Evolutionary conservation across 2,329 filamentous ascomycete species (phyloP), one percentile per base, ranked within the genome.

Genomic region (Berkeleyomyces rouxiae): DNA sequence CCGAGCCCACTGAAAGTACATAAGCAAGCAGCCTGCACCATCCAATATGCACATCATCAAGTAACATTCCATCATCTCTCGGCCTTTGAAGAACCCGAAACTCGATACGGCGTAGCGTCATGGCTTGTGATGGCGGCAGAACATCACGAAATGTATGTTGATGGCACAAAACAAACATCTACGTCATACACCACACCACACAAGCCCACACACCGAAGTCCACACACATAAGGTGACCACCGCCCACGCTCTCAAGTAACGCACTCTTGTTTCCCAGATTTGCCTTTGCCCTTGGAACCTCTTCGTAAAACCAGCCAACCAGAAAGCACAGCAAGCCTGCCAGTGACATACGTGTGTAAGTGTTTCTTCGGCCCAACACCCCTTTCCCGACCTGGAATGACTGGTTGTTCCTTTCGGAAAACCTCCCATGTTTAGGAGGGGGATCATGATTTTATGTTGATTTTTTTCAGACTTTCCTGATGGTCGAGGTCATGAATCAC

Each of bases 291-390:
- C 49, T 53, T 37, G 36, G n/a, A 53, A 33, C 4, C 7, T 47
- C 31, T 23, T 59, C 58, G 58, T 59, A 59, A 46, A 59, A 36
- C 58, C 58, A 59, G 23, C 58, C 58, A 59, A 59, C 43, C 42
- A 47, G 40, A 59, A 7, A 2, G 31, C 11, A 37, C 13, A 23
- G 23, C n/a, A 37, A 13, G 31, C 11, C 49, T 13, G 33, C 49
- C 7, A 53, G 47, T 13, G 33, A 33, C 16, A 33, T 46, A 23
- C 23, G 33, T 33, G 11, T 37, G 10, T 36, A 31, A 16, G 16
- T 31, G 3, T 33, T 13, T 37, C 33, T 53, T 53, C 13, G 11
- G 31, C 10, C 49, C 49, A 9, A 10, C 37, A 10, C 37, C 36
- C 36, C 49, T 53, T 7, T 37, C 36, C 36, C 36, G 31, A 13